These are phyloP conservation scores for Elsinoe arachidis DNA, from an alignment of 2,329 filamentous ascomycete species.

Conservation along the genomic window DNA sequence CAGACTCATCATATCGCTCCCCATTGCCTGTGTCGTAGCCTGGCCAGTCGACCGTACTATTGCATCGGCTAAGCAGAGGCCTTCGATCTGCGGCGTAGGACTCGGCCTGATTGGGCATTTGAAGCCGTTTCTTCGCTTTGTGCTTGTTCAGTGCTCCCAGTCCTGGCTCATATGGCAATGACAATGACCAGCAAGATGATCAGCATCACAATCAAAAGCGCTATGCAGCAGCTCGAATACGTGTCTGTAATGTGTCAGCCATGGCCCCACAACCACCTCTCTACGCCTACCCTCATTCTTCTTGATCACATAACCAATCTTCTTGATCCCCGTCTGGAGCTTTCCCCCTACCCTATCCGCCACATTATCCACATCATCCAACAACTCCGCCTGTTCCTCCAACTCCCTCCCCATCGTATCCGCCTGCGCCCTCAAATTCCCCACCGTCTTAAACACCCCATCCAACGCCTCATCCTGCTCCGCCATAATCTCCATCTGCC, in stretches of 20 bases:
- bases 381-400: slow-evolving; percentile 85
- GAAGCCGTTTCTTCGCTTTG: too few relatives aligned
- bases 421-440: slow-evolving; percentile 80
- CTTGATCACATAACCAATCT: slow-evolving; percentile 73
- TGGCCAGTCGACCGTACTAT: too few relatives aligned
- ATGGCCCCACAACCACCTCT: not conserved
- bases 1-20: too few relatives aligned
- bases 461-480: slow-evolving; percentile 92
- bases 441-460: slow-evolving; percentile 86
- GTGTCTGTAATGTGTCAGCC: slow-evolving; percentile 39
- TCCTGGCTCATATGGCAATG: slow-evolving; percentile 48
- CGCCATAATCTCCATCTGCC: slow-evolving; percentile 84
- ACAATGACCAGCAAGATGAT: slow-evolving; percentile 79
- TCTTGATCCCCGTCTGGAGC: slow-evolving; percentile 76
- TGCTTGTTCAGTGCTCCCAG: not conserved
- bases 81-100: too few relatives aligned
- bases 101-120: too few relatives aligned
- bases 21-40: too few relatives aligned
- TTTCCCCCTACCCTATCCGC: slow-evolving; percentile 82
- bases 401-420: slow-evolving; percentile 93
- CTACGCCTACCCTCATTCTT: slow-evolving; percentile 70
- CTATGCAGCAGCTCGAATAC: slow-evolving; percentile 85
- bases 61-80: too few relatives aligned
- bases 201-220: slow-evolving; percentile 74
- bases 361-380: slow-evolving; percentile 74